A percentile compares a stretch with the other conserved stretches of the same genome.
These are phyloP conservation scores for Amylocarpus encephaloides DNA, from an alignment of 2,329 filamentous ascomycete species.

Conservation along the genomic window DNA sequence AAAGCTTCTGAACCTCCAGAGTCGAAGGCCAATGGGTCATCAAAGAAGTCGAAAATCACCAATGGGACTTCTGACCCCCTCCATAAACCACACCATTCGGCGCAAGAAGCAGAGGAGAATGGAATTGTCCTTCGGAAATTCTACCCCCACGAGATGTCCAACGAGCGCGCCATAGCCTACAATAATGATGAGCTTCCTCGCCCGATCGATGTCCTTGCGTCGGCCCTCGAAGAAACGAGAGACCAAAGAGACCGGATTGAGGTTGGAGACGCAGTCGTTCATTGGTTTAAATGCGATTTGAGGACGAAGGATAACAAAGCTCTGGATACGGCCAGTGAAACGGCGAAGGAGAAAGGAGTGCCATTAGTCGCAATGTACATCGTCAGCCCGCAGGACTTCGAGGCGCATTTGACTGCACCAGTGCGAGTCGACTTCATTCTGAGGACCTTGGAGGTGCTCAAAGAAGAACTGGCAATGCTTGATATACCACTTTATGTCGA, in stretches of 20 bases:
- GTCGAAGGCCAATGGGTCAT: constrained; percentile 5
- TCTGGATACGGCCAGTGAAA: constrained; percentile 58
- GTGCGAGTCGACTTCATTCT: constrained; percentile 75
- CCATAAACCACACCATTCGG: constrained; percentile 23
- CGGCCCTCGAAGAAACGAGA: constrained; percentile 55
- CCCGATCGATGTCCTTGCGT: constrained; percentile 63
- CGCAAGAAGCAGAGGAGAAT: constrained; percentile 40
- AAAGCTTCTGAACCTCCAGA: constrained; percentile 20
- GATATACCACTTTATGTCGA: constrained; percentile 76
- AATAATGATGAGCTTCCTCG: constrained; percentile 60
- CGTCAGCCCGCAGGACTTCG: constrained; percentile 75
- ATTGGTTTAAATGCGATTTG: constrained; percentile 88
- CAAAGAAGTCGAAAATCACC: constrained; percentile 22
- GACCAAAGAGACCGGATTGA: constrained; percentile 44
- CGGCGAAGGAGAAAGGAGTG: constrained; percentile 60
- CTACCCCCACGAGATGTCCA: constrained; percentile 84
- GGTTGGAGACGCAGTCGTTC: constrained; percentile 60
- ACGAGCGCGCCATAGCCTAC: constrained; percentile 69
- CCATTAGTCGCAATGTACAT: constrained; percentile 74
- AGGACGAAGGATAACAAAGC: constrained; percentile 68
- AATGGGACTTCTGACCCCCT: constrained; percentile 18
- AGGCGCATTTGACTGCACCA: constrained; percentile 69
- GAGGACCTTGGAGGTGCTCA: constrained; percentile 61
- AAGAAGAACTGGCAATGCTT: constrained; percentile 58
- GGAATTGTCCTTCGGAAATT: constrained; percentile 66